phyloP scores from a whole-genome alignment of 345 rosid genomes.

The Cochlearia excelsa region DNA sequence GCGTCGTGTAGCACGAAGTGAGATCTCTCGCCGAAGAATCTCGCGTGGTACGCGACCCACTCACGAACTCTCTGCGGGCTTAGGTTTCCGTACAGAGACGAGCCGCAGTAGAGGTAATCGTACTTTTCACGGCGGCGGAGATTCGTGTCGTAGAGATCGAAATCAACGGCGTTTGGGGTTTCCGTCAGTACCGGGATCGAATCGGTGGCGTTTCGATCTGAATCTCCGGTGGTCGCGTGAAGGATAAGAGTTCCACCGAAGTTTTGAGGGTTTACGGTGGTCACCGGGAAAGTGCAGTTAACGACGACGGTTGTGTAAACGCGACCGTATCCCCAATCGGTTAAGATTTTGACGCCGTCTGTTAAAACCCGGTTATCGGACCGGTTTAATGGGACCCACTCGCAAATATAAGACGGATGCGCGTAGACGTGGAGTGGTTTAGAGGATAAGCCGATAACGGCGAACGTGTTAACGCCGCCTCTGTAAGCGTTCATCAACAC shows the following conservation, averaged over 20 bases:
- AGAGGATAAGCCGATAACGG: conserved; percentile 73
- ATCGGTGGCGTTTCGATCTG: conserved; percentile 55
- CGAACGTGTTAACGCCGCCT: conserved; percentile 68
- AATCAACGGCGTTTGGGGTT: conserved; percentile 40
- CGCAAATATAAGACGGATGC: conserved; percentile 65
- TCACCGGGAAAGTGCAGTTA: conserved; percentile 63
- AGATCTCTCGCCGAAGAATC: conserved; percentile 67
- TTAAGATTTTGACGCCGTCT: conserved; percentile 57
- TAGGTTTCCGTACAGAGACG: conserved; percentile 66
- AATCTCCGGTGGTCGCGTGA: conserved; percentile 62
- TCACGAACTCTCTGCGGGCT: conserved; percentile 83
- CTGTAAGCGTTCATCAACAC: conserved; percentile 78
- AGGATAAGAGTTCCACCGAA: conserved; percentile 67
- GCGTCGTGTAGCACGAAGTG: conserved; percentile 92
- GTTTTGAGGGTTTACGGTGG: conserved; percentile 50
- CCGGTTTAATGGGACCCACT: conserved; percentile 52
- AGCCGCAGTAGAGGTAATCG: conserved; percentile 84
- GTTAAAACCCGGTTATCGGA: conserved; percentile 36
- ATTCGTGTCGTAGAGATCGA: conserved; percentile 35
- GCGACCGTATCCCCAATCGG: conserved; percentile 96
- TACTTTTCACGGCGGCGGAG: conserved; percentile 48
- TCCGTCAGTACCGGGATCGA: conserved; percentile 53
- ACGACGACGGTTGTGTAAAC: conserved; percentile 85
- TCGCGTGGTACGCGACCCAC: conserved; percentile 81
- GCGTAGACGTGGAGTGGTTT: conserved; percentile 75